These are phyloP conservation scores for Scheffersomyces spartinae DNA, from an alignment of 805 yeast species.

Conservation along the genomic window DNA sequence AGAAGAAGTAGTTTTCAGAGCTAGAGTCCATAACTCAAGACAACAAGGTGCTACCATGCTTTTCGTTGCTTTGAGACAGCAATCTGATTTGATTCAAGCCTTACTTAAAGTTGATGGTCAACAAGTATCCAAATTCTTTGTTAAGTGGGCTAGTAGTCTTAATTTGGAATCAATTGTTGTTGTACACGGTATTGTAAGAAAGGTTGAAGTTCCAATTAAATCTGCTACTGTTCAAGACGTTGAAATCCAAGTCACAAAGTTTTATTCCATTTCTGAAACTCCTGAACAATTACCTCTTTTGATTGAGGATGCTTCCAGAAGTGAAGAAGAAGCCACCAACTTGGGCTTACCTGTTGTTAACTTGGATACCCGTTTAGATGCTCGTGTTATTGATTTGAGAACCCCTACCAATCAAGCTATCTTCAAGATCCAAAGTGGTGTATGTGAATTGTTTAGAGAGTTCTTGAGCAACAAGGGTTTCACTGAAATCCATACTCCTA, in stretches of 20 bases:
- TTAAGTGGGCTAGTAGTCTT: constrained; percentile 85
- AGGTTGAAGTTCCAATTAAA: constrained; percentile 78
- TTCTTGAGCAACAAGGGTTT: constrained; percentile 58
- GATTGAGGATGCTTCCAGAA: constrained; percentile 93
- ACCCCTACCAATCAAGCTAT: constrained; percentile 97
- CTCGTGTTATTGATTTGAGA: constrained; percentile 93
- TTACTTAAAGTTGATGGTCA: constrained; percentile 66
- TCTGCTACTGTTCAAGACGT: constrained; percentile 86
- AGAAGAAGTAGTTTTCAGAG: constrained; percentile 74
- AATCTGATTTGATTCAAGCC: constrained; percentile 71
- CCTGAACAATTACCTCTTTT: constrained; percentile 89
- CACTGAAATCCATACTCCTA: constrained; percentile 93
- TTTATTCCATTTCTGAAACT: constrained; percentile 72
- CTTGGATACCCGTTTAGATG: constrained; percentile 90
- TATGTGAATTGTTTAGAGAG: constrained; percentile 80
- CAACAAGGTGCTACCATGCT: constrained; percentile 94
- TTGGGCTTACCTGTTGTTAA: constrained; percentile 88
- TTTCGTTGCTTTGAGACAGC: constrained; percentile 88
- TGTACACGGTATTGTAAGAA: constrained; percentile 74
- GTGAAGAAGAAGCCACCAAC: constrained; percentile 89
- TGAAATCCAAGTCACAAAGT: constrained; percentile 68
- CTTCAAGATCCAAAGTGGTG: constrained; percentile 87
- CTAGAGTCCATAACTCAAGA: constrained; percentile 87
- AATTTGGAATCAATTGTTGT: constrained; percentile 85
- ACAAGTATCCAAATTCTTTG: constrained; percentile 84